Conservation (phyloP, 2,329 filamentous ascomycete species). For the Curvularia lunata region DNA sequence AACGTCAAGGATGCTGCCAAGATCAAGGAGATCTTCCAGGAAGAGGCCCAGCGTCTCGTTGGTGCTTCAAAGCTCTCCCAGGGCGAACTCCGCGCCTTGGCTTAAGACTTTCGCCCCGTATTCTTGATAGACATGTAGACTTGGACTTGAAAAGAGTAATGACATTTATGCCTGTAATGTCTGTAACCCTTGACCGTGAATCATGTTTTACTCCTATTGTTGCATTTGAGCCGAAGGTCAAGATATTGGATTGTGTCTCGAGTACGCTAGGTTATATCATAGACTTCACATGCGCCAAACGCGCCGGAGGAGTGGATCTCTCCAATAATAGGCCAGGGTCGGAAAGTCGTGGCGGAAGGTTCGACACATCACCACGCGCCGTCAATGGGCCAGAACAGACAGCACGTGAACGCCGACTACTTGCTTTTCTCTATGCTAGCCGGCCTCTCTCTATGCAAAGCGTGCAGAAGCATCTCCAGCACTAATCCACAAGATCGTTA, state of each 20-base stretch:
- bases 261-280: not conserved
- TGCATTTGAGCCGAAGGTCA: too few species aligned
- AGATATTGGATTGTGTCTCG: not conserved
- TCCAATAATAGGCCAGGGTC: constrained; percentile 16
- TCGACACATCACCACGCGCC: constrained; percentile 34
- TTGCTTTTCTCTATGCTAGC: not conserved
- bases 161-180: constrained; percentile 8
- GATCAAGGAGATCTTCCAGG: constrained; percentile 83
- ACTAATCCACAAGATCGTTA: constrained; percentile 3
- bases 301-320: constrained; percentile 5
- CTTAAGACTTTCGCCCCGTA: constrained; percentile 14
- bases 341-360: constrained; percentile 15
- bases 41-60: constrained; percentile 78
- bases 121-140: constrained; percentile 30
- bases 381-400: constrained; percentile 25
- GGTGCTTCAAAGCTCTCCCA: constrained; percentile 85
- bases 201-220: not conserved
- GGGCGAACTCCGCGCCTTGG: constrained; percentile 74
- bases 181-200: not conserved
- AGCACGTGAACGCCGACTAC: constrained; percentile 9
- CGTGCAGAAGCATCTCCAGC: not conserved
- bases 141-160: constrained; percentile 15
- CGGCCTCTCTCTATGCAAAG: constrained; percentile 3
- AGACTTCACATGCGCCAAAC: constrained; percentile 7
- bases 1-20: constrained; percentile 77